phyloP scores from a whole-genome alignment of 2,329 filamentous ascomycete species.

The Curvularia spicifera region DNA sequence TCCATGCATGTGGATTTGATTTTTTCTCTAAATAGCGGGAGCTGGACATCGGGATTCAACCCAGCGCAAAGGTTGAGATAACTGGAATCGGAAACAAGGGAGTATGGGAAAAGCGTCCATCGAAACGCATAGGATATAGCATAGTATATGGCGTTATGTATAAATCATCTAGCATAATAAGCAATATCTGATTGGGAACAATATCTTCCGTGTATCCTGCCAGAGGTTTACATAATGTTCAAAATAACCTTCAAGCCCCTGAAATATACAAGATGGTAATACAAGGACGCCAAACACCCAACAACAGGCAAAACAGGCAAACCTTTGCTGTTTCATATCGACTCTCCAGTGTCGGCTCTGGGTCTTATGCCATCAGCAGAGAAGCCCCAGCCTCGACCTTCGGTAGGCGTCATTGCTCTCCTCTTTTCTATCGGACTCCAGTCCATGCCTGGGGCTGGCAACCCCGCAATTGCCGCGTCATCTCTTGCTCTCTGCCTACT shows the following conservation, averaged over 20 bases:
- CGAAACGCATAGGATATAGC: not conserved
- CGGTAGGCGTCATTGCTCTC: slow-evolving; percentile 50
- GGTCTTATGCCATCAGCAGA: slow-evolving; percentile 38
- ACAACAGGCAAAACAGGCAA: not conserved
- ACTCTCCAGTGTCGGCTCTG: slow-evolving; percentile 48
- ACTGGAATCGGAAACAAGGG: not conserved
- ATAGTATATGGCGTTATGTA: not conserved
- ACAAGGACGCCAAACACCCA: not conserved
- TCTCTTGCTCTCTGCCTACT: slow-evolving; percentile 39
- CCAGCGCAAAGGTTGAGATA: not conserved
- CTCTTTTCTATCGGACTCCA: slow-evolving; percentile 50
- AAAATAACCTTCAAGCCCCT: not conserved
- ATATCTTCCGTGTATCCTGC: not conserved
- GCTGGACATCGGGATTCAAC: not conserved
- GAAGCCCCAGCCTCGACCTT: slow-evolving; percentile 40
- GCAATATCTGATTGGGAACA: not conserved
- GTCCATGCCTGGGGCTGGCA: slow-evolving; percentile 45
- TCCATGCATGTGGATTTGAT: not conserved
- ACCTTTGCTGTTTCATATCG: slow-evolving; percentile 17
- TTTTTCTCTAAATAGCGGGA: not conserved
- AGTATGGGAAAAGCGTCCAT: not conserved
- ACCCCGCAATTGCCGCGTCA: slow-evolving; percentile 40
- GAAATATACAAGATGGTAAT: not conserved
- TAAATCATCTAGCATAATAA: not conserved
- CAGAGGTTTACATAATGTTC: not conserved